Base-by-base conservation (phyloP, 2,329 filamentous ascomycete genomes). In the Neofusicoccum umdonicola region DNA sequence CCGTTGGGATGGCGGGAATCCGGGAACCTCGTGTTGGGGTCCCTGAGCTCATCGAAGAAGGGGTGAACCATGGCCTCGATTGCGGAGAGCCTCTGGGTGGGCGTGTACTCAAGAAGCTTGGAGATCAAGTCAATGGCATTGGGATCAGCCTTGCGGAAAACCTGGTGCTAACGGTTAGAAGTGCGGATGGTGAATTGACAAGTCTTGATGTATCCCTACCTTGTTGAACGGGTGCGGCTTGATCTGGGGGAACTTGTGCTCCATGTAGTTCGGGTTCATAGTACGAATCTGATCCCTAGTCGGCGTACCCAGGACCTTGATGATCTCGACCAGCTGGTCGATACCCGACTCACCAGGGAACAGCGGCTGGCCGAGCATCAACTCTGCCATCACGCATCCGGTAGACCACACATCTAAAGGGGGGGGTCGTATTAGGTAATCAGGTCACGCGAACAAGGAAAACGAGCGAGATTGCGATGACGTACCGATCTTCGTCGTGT, bases 191-290 rank as follows among this genome's bases (percentile, higher is more conserved):
- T 3, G 22, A 17, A 31, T 15, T 15, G 22, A 11, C 45, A 22
- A 15, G 27, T 60, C 27, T 19, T 39, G 37, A 6, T 17, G n/a
- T 15, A 41, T 73, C 69, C 71, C 74, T 60, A 88, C 87, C 87
- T 98, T 98, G 82, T 91, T 96, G 85, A 99, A 99, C 34, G 95
- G 95, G 76, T 99, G 95, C 65, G 95, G 95, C 84, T 99, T 99
- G 83, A 99, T 99, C 80, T 99, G 95, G 54, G 95, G 95, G 81
- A 99, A 99, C 83, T 98, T 98, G 83, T 99, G 95, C 82, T 99
- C 95, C 95, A 99, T 99, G 81, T 99, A 99, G 81, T 99, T 99
- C 66, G 95, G 95, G 80, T 99, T 99, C 95, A 99, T 99, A 69
- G 95, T 99, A 71, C 95, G 91, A 74, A 99, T 99, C 80, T 99